Evolutionary conservation across 2,329 filamentous ascomycete genomes (phyloP), one percentile per base, ranked within the genome.

Genomic region (Fusarium sp.): DNA sequence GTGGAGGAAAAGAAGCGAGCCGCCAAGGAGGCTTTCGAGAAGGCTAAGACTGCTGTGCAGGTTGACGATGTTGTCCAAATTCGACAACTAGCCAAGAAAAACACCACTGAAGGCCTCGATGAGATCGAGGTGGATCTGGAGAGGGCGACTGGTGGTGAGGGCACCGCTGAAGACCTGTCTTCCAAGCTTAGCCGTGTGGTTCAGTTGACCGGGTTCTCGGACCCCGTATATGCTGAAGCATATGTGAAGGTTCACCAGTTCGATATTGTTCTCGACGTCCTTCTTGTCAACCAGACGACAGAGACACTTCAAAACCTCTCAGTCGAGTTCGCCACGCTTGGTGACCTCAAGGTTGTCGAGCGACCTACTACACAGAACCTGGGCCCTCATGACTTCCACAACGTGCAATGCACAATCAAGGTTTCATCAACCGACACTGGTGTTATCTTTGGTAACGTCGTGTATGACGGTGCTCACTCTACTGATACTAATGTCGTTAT

Each of bases 171-270:
- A 81, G 95, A 98, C 74, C 87, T 98, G 6, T 93, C 94, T 18
- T 98, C 95, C 62, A 99, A 99, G 84, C 90, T 99, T 70, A 98
- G 93, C 85, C 91, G 96, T 20, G 96, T 99, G 42, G 96, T 99
- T 28, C 96, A 99, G 83, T 89, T 99, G 51, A 99, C 96, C 24
- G 96, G 96, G 70, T 99, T 99, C 88, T 98, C 96, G 0, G 96
- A 99, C 80, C 93, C 96, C 3, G 96, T 99, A 20, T 99, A 99
- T 79, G 96, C 94, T n/a, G 96, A 99, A 84, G 96, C 96, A 10
- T 99, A 99, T 78, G 96, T 99, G 80, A 98, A 97, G 82, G 96
- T 99, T 15, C 95, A 98, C 82, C 96, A 99, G 82, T 99, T 99
- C 80, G 96, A 99, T 80, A 99, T 99, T 78, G 93, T 99, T 22